Evolutionary conservation across 2,329 filamentous ascomycete species (phyloP), one percentile per base, ranked within the genome.

Genomic region (Hypomyces perniciosus): DNA sequence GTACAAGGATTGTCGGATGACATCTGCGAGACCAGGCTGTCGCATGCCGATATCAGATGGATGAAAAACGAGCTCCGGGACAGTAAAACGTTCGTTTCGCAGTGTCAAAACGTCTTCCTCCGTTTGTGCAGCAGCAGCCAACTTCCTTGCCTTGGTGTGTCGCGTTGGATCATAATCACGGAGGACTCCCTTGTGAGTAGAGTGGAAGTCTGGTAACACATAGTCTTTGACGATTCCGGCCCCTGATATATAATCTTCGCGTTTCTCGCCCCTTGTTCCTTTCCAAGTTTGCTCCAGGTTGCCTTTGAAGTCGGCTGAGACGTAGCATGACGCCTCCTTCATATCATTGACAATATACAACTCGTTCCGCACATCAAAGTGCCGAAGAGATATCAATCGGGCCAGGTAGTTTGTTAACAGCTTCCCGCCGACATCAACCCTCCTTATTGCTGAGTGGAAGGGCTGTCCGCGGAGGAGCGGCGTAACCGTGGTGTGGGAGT

Each of bases 321-420:
- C 84, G 60, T 87, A 97, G 64, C 89, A 95, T 1, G 87, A 84
- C 4, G 85, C 79, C 65, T 99, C 93, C 65, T 99, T 99, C 68
- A 97, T 91, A 67, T 96, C 88, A 62, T 96, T 96, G 65, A 96
- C 90, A 46, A 97, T 85, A 66, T 95, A 85, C 1, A 88, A 86
- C 61, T 99, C 93, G 66, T 95, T 91, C 55, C 93, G 84, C 83
- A 99, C 91, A 65, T 96, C 92, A 68, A 95, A 96, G 63, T 96
- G 90, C 6, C 93, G 85, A 10, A 95, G 78, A 1, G 91, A 96
- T 13, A 97, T 83, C 12, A 95, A 78, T 51, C 93, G 88, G 44
- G 93, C 92, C 33, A 99, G 77, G 65, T 95, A 87, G 66, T 97
- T 97, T 26, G 92, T 96, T 55, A 99, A 73, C 46, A 95, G 80